Evolutionary conservation across 495 filamentous ascomycete genomes (phyloP).

Genomic region (Aspergillus taichungensis): DNA sequence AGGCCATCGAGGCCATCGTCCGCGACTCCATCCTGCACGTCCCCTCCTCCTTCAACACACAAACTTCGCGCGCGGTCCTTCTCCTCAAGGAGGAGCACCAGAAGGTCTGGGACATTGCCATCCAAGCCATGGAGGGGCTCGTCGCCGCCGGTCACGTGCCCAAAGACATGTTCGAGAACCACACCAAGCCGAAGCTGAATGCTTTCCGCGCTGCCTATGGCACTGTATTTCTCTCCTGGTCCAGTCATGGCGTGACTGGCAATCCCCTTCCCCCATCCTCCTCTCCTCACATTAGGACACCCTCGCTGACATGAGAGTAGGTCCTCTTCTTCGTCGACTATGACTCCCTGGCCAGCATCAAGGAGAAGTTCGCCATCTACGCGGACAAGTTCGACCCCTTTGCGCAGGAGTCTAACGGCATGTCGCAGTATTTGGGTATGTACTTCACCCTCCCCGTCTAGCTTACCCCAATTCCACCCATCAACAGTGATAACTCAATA

Average conservation of each 20-base stretch:
- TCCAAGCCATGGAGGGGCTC: constrained; percentile 33
- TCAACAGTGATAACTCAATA: background rate
- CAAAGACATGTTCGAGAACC: constrained; percentile 32
- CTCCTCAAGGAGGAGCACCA: constrained; percentile 43
- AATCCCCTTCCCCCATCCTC: too few species aligned
- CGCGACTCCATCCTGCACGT: constrained; percentile 34
- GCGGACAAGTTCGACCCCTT: constrained; percentile 43
- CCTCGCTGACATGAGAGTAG: constrained; percentile 6
- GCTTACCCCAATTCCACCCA: background rate
- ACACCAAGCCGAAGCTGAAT: constrained; percentile 35
- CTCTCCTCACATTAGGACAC: background rate
- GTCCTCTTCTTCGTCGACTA: constrained; percentile 45
- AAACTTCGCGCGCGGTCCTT: constrained; percentile 40
- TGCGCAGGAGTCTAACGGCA: constrained; percentile 41
- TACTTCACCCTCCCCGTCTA: background rate
- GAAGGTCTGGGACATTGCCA: constrained; percentile 44
- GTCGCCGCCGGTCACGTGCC: constrained; percentile 25
- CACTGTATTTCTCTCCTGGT: constrained; percentile 25
- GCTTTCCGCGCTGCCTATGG: constrained; percentile 39
- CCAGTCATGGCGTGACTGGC: background rate
- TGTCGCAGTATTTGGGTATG: constrained; percentile 42
- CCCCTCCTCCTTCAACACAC: constrained; percentile 46
- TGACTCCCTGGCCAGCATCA: constrained; percentile 26
- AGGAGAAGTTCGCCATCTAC: constrained; percentile 37
- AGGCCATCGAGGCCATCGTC: constrained; percentile 32